Conservation (phyloP, 2,329 filamentous ascomycete species). For the Elsinoe ampelina region DNA sequence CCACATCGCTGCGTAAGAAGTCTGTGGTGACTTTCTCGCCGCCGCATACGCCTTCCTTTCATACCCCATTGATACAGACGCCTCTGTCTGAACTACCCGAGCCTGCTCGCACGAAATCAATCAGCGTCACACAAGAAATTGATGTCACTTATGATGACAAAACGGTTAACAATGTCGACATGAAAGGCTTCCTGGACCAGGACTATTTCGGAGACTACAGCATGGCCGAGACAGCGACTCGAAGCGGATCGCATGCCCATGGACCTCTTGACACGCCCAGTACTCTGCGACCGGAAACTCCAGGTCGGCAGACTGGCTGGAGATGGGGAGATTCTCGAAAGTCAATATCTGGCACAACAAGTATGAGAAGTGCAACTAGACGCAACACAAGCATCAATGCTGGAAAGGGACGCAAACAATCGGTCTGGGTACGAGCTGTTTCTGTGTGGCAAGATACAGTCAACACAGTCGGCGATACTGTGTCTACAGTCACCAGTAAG, state of each 20-base stretch:
- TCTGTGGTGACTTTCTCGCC: constrained; percentile 2
- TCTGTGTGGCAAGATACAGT: constrained; percentile 7
- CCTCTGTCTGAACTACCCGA: not conserved
- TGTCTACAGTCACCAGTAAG: not conserved
- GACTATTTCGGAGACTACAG: constrained; percentile 6
- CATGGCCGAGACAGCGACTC: not conserved
- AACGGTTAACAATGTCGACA: not conserved
- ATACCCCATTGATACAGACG: not conserved
- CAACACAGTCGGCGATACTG: constrained; percentile 1
- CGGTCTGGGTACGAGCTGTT: not conserved
- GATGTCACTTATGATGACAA: constrained; percentile 6
- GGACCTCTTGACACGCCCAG: constrained; percentile 2
- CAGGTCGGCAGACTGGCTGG: constrained; percentile 7
- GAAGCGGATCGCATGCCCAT: not conserved
- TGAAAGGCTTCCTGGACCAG: not conserved
- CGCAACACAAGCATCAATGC: constrained; percentile 10
- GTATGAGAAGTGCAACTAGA: not conserved
- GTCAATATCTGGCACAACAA: not conserved
- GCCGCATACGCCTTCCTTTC: constrained; percentile 1
- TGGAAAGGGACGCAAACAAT: not conserved
- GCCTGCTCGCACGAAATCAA: constrained; percentile 1
- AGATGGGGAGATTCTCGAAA: not conserved
- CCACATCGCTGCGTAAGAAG: not conserved
- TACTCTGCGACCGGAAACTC: not conserved
- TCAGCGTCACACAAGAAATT: constrained; percentile 8